A percentile compares a stretch with the other conserved stretches of the same genome.
phyloP scores from a whole-genome alignment of 2,329 filamentous ascomycete genomes.

The Didymella segeticola region DNA sequence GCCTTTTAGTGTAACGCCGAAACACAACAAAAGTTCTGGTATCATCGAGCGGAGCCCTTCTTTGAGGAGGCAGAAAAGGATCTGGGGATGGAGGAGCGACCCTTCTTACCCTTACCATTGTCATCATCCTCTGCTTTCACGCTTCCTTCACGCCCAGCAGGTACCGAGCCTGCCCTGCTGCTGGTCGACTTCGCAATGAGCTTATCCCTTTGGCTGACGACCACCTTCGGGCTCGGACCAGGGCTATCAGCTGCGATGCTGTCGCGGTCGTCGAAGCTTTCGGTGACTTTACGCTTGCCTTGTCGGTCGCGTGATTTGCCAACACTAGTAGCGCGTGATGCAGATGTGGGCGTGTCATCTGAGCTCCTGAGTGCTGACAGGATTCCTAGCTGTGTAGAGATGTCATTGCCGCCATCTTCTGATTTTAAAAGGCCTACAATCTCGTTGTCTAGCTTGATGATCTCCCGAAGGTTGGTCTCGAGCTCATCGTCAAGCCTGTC shows the following conservation, averaged over 20 bases:
- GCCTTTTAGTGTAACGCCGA: conserved; percentile 20
- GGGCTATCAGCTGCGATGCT: conserved; percentile 49
- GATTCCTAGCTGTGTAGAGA: conserved; percentile 53
- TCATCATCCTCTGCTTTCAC: conserved; percentile 60
- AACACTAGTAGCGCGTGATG: conserved; percentile 46
- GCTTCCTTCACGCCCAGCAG: conserved; percentile 55
- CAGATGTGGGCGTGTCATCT: conserved; percentile 49
- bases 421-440: conserved; percentile 53
- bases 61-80: conserved; percentile 20
- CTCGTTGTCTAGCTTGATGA: conserved; percentile 57
- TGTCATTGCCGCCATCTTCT: conserved; percentile 50
- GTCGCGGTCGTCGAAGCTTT: conserved; percentile 47
- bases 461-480: conserved; percentile 55
- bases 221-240: conserved; percentile 45
- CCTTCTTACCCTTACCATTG: conserved; percentile 54
- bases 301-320: conserved; percentile 48
- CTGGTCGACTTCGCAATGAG: conserved; percentile 51
- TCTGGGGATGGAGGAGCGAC: conserved; percentile 34
- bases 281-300: conserved; percentile 47
- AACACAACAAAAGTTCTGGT: neutral
- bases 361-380: conserved; percentile 56
- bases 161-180: conserved; percentile 53
- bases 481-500: conserved; percentile 54
- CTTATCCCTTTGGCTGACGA: conserved; percentile 41
- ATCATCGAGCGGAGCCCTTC: conserved; percentile 27